A percentile compares a stretch with the other conserved stretches of the same genome.
Evolutionary conservation across 2,329 filamentous ascomycete species (phyloP).

Genomic region (Didymella pinodella): DNA sequence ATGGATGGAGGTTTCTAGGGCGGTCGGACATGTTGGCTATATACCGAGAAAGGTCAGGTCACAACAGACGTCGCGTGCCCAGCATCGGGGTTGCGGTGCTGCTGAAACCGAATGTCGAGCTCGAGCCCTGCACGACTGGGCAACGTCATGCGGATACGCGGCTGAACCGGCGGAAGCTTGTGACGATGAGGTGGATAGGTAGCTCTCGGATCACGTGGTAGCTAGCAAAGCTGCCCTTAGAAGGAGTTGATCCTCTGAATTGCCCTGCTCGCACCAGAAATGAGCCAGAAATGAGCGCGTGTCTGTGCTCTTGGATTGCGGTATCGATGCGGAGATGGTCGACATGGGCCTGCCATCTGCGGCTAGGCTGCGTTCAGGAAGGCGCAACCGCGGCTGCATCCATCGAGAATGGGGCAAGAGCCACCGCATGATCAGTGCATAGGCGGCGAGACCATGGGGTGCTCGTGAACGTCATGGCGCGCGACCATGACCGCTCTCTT

Average conservation of each 20-base stretch:
- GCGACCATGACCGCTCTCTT: slow-evolving; percentile 3
- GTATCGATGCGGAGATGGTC: slow-evolving; percentile 17
- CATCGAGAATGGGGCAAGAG: slow-evolving; percentile 1
- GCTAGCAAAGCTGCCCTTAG: background rate
- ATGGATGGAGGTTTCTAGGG: slow-evolving; percentile 51
- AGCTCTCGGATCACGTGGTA: background rate
- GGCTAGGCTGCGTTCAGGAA: slow-evolving; percentile 18
- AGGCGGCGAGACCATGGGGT: slow-evolving; percentile 11
- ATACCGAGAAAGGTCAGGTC: slow-evolving; percentile 3
- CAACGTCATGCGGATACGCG: slow-evolving; percentile 47
- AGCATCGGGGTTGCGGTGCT: slow-evolving; percentile 34
- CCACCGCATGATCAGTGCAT: slow-evolving; percentile 5
- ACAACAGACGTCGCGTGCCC: slow-evolving; percentile 33
- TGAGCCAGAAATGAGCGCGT: slow-evolving; percentile 4
- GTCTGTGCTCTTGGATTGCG: slow-evolving; percentile 19
- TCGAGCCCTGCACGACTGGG: slow-evolving; percentile 26
- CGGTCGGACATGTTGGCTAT: slow-evolving; percentile 40
- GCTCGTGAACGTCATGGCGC: slow-evolving; percentile 22
- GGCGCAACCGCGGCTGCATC: slow-evolving; percentile 12
- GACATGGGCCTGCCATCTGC: slow-evolving; percentile 19
- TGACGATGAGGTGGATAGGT: slow-evolving; percentile 2
- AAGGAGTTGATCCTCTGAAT: background rate
- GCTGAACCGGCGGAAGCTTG: slow-evolving; percentile 22
- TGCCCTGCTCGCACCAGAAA: slow-evolving; percentile 3
- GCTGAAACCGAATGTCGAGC: slow-evolving; percentile 34